Percentiles rank a stretch among this genome's conserved stretches.
phyloP scores from a whole-genome alignment of 148 eudicot species.

The Amaranthus cruentus region DNA sequence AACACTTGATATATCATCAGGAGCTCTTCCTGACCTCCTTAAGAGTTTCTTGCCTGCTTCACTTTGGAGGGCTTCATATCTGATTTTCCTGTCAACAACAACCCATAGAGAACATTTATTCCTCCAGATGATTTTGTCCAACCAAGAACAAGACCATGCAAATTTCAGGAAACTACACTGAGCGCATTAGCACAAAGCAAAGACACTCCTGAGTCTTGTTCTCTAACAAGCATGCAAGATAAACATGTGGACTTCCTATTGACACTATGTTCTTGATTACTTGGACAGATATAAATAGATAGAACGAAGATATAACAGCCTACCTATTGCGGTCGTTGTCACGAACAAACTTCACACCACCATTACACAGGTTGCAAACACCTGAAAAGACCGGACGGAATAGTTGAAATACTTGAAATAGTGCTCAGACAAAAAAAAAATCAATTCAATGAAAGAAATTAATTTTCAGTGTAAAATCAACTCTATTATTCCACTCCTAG shows the following conservation, averaged over 20 bases:
- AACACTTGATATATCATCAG: slow-evolving; percentile 98
- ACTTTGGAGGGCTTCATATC: slow-evolving; percentile 94
- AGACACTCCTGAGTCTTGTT: no score
- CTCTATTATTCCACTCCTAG: no score
- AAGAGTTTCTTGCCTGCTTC: slow-evolving; percentile 76
- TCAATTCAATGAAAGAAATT: neutral
- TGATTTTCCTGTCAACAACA: slow-evolving; percentile 52
- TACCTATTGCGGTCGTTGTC: slow-evolving; percentile 74
- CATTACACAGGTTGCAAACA: slow-evolving; percentile 97
- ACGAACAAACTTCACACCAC: slow-evolving; percentile 93
- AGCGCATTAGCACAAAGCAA: neutral
- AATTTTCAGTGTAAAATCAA: neutral
- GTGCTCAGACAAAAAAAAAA: neutral
- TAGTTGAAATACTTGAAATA: neutral
- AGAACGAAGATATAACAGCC: slow-evolving; percentile 2
- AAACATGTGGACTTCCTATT: neutral
- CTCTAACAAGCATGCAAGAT: neutral
- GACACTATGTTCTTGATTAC: neutral
- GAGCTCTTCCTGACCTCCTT: slow-evolving; percentile 87
- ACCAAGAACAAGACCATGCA: neutral
- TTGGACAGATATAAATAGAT: neutral
- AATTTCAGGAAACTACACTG: neutral
- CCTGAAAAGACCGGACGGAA: slow-evolving; percentile 37
- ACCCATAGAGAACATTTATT: neutral
- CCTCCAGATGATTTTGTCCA: neutral